Evolutionary conservation across 2,329 filamentous ascomycete genomes (phyloP), one percentile per base, ranked within the genome.

Genomic region (Trichoderma afroharzianum): DNA sequence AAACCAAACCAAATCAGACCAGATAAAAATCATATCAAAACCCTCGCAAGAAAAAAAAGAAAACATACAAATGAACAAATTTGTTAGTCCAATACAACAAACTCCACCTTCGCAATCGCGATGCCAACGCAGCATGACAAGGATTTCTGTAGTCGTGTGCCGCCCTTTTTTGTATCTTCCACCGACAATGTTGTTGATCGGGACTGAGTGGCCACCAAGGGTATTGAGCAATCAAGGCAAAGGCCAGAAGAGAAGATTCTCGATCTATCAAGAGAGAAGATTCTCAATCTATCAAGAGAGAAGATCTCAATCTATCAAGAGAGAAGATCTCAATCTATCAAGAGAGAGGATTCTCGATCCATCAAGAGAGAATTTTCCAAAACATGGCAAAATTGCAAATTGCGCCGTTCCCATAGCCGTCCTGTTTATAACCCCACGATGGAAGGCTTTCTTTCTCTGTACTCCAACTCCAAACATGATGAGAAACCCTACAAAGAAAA

Each of bases 391-490:
- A 67, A 66, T 55, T 32, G 32, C 43, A 71, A 66, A 66, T 71
- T 58, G 61, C 59, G 47, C 68, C 62, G 47, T 66, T 47, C 47
- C 50, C 33, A 11, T 57, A 57, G 50, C 43, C 28, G 36, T 26
- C 50, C 33, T 67, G 50, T 30, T 58, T 26, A 33, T 62, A n/a
- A 47, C 15, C 33, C 50, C 30, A 30, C 32, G 24, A 14, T 36
- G n/a, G 33, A 68, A 61, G 57, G 53, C 33, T 18, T 43, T 62
- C 36, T 39, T 28, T 59, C 63, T 33, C 58, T 24, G 12, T 59
- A 55, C 61, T 21, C 43, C 59, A 72, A 72, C 71, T 72, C 71
- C 67, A 50, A 30, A 64, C 11, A 55, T 64, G 26, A 64, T 30
- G 24, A 64, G 24, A 64, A 24, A 63, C 57, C 30, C 24, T 28